Base-by-base conservation (phyloP, 257 asterid species). In the Lavandula angustifolia region DNA sequence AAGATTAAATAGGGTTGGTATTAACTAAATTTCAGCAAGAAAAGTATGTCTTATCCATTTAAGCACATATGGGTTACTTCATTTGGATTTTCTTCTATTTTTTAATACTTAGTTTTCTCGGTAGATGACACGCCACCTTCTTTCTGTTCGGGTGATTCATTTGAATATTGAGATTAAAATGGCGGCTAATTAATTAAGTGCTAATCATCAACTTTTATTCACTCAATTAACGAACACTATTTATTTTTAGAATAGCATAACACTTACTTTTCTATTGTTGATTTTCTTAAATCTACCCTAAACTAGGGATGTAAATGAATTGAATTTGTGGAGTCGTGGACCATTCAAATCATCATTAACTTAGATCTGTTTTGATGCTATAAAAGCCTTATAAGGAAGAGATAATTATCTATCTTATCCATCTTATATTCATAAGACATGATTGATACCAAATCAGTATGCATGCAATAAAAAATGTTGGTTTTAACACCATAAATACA, bases 21-120 rank as follows among this genome's bases (percentile, higher is more conserved):
- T 80, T 81, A 81, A 80, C 81, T 71, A 60, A 74, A 81, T 71
- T 73, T 55, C 60, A 69, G 66, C 86, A 80, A 80, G 82, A 76
- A 85, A 80, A 70, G 75, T 72, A 57, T 70, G 50, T 56, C 66
- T 47, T 59, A 60, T 52, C 77, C 50, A 33, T 37, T 46, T n/a
- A 12, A 59, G 4, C 47, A 57, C 69, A 33, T 62, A 59, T 54
- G 77, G 85, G 75, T 76, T 78, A 81, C 85, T 84, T 80, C 85
- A 80, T 75, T 60, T 81, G 64, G 41, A 47, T 34, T 46, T 9
- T 49, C 3, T 46, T 46, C 9, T 63, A 41, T 62, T 54, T 54
- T 27, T 53, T 32, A 27, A 43, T 42, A 17, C 5, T 49, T 16
- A 48, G 13, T 64, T 71, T 60, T 70, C 7, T 70, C 54, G 68